These are phyloP conservation scores for Apiospora sp. DNA, from an alignment of 2,329 filamentous ascomycete genomes.

Conservation along the genomic window DNA sequence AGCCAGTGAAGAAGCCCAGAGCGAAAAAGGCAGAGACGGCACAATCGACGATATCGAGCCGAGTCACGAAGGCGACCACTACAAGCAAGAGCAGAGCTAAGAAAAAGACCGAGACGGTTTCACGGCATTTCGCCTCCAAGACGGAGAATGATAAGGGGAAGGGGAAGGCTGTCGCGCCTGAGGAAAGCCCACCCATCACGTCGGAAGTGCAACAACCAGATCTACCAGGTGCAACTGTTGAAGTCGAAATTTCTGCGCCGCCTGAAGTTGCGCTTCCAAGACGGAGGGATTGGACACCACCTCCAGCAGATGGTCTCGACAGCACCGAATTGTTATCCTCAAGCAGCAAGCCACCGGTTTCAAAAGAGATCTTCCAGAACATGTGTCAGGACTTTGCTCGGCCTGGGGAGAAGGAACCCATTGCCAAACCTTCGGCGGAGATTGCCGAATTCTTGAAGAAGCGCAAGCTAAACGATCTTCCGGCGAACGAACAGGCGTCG, in stretches of 20 bases:
- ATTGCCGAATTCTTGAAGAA: slow-evolving; percentile 54
- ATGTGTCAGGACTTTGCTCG: slow-evolving; percentile 54
- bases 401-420: slow-evolving; percentile 31
- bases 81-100: slow-evolving; percentile 34
- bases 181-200: background rate
- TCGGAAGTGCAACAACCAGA: background rate
- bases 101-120: slow-evolving; percentile 41
- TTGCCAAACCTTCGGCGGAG: background rate
- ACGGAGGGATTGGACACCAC: slow-evolving; percentile 72
- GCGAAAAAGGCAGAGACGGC: slow-evolving; percentile 29
- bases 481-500: slow-evolving; percentile 40
- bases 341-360: slow-evolving; percentile 26
- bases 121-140: slow-evolving; percentile 36
- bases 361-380: slow-evolving; percentile 50
- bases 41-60: slow-evolving; percentile 28
- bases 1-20: slow-evolving; percentile 48
- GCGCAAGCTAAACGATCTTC: slow-evolving; percentile 63
- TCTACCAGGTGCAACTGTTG: background rate
- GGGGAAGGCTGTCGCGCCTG: slow-evolving; percentile 25
- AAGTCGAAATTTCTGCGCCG: background rate
- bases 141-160: slow-evolving; percentile 24
- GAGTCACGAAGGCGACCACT: slow-evolving; percentile 30
- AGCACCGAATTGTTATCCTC: slow-evolving; percentile 43
- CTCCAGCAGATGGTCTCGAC: slow-evolving; percentile 51
- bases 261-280: slow-evolving; percentile 60